Base-by-base conservation (phyloP, 305 asterid genomes). In the Solanum hybrid region DNA sequence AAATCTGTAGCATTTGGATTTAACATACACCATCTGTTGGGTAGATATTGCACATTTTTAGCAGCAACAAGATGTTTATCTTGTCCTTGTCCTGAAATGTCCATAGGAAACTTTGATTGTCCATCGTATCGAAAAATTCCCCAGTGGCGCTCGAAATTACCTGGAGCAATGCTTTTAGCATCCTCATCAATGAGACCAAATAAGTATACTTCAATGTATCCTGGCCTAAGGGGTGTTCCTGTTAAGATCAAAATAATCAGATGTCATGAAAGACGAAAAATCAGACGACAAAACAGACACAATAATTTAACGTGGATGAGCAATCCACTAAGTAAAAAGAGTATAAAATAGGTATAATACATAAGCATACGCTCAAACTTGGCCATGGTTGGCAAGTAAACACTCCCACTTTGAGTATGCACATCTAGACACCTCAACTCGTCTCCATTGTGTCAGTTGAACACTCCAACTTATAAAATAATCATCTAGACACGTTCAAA, bases 141-240 rank as follows among this genome's bases (percentile, higher is more conserved):
- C 99, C 99, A 96, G 75, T 97, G 99, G 10, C 99, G 96, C 93
- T 97, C 99, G 56, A 97, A 97, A 66, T 90, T 93, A 35, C 99
- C 99, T 0, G 99, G 99, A 6, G 96, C 98, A 34, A 94, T 87
- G 80, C 99, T 97, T 93, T 97, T 97, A 17, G 86, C 86, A 88
- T 97, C 99, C 95, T 97, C 99, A 75, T 97, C 99, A 42, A 97
- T 91, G n/a, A 97, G 96, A 85, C 99, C 99, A 91, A 97, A 97
- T 89, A 96, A 89, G 94, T 97, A 97, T 1, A 96, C 98, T 87
- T 96, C 98, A 17, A 97, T 93, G 87, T 93, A 93, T 36, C 97
- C 97, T 0, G 98, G 95, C 10, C 98, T 96, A 56, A 96, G 96
- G 13, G 98, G 99, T 81, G 99, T 97, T 85, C 99, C 99, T 78